These are phyloP conservation scores for Chlamydomonas reinhardtii DNA, from an alignment of 163 green algal species.

Conservation along the genomic window DNA sequence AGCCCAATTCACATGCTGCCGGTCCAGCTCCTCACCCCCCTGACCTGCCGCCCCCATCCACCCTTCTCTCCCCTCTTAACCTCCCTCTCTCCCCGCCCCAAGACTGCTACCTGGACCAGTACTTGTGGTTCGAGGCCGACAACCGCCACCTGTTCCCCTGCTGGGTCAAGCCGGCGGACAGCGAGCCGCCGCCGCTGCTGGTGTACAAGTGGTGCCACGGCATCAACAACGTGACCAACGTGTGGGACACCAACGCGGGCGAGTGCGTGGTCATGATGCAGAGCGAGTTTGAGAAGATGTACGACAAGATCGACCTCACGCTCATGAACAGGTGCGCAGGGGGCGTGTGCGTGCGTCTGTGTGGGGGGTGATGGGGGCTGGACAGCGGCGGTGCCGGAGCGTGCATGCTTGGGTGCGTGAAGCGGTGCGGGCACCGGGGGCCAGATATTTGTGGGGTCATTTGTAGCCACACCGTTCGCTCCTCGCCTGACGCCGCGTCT, in stretches of 20 bases:
- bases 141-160: slow-evolving; percentile 99
- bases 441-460: too few relatives aligned
- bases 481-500: too few relatives aligned
- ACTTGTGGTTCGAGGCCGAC: slow-evolving; percentile 99
- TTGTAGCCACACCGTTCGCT: too few relatives aligned
- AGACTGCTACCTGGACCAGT: slow-evolving; percentile 94
- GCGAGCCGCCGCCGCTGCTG: slow-evolving; percentile 97
- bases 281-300: slow-evolving; percentile 96
- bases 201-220: slow-evolving; percentile 99
- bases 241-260: slow-evolving; percentile 97
- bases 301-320: slow-evolving; percentile 98
- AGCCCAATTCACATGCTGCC: too few relatives aligned
- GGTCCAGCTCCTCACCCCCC: too few relatives aligned
- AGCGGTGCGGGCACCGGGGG: too few relatives aligned
- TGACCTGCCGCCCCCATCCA: too few relatives aligned
- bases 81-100: neutral
- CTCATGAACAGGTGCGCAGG: slow-evolving; percentile 86
- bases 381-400: too few relatives aligned
- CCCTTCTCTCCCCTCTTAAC: too few relatives aligned
- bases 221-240: slow-evolving; percentile 98
- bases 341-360: too few relatives aligned
- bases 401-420: too few relatives aligned
- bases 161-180: slow-evolving; percentile 99
- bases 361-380: too few relatives aligned
- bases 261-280: slow-evolving; percentile 99